Base-by-base conservation (phyloP, 768 basidiomycete genomes). In the Amanita brunnescens region DNA sequence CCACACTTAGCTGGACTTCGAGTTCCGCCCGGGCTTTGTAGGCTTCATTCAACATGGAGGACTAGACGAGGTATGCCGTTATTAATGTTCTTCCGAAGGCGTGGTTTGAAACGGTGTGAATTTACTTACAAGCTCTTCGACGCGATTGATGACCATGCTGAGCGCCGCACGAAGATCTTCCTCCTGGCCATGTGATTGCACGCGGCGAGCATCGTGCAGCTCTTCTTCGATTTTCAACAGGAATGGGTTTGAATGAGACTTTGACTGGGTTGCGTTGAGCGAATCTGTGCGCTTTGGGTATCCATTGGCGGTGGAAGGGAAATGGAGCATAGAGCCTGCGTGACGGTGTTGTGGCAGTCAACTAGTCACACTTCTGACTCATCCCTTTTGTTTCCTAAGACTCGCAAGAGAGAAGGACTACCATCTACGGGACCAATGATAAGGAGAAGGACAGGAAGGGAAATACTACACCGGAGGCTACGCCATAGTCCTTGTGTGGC, bases 1-100 rank as follows among this genome's bases (percentile, higher is more conserved):
- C 79, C 50, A 96, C 80, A 52, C 87, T 91, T 18, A 95, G 74
- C 49, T 89, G 82, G 8, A 89, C 87, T 64, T 91, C 83, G 24
- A 94, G 79, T 48, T 93, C 89, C 0, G 83, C 76, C 58, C 85
- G 84, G 14, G 76, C 73, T 60, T 79, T 80, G 68, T 84, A 83
- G 0, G 87, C 80, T 51, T 82, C 79, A 56, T 77, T 79, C 50
- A 91, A 73, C 59, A 83, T 64, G 0, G 72, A 69, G 0, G 81
- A 76, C 86, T 89, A 56, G 14, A 35, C 26, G 32, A 20, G 35
- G n/a, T n/a, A n/a, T n/a, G n/a, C n/a, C n/a, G 35, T 26, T 16
- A 42, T 43, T 33, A 26, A 29, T 14, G 32, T 47, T 12, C 40
- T 10, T 5, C 16, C 7, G 5, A 6, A 18, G 4, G 16, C 7